Evolutionary conservation across 2,329 filamentous ascomycete genomes (phyloP).

Genomic region (Penicillium hesseltinei): DNA sequence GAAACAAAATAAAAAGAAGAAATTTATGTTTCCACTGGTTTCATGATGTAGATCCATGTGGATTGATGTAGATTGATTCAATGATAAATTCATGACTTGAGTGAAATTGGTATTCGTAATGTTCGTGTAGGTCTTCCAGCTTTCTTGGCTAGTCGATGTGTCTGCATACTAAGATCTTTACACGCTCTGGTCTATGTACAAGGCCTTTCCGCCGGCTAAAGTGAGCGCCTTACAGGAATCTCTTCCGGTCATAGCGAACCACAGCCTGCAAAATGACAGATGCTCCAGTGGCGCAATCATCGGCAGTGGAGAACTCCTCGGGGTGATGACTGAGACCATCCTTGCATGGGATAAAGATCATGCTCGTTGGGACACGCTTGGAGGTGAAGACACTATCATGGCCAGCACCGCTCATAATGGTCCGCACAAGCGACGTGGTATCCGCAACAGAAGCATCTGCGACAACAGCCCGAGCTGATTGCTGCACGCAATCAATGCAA

Average conservation of each 20-base stretch:
- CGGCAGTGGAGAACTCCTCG: conserved; percentile 59
- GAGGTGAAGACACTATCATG: conserved; percentile 65
- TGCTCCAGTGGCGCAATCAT: conserved; percentile 59
- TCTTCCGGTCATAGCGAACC: conserved; percentile 39
- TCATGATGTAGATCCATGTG: conserved; percentile 31
- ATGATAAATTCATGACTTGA: neutral
- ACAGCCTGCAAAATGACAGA: conserved; percentile 40
- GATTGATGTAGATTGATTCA: neutral
- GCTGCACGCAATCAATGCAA: conserved; percentile 64
- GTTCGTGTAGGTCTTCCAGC: neutral
- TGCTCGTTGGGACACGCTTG: conserved; percentile 59
- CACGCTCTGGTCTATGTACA: neutral
- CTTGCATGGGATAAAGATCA: conserved; percentile 66
- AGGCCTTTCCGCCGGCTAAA: neutral
- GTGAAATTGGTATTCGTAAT: neutral
- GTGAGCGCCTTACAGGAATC: conserved; percentile 34
- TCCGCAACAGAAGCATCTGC: conserved; percentile 46
- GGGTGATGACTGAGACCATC: conserved; percentile 65
- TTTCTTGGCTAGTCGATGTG: neutral
- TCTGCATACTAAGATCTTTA: neutral
- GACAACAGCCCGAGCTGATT: conserved; percentile 58
- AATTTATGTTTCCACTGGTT: conserved; percentile 28
- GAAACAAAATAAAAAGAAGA: conserved; percentile 25
- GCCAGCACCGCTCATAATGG: conserved; percentile 63
- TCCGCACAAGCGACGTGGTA: conserved; percentile 46